phyloP scores from a whole-genome alignment of 768 basidiomycete species.

The Boletus rubescentipes region DNA sequence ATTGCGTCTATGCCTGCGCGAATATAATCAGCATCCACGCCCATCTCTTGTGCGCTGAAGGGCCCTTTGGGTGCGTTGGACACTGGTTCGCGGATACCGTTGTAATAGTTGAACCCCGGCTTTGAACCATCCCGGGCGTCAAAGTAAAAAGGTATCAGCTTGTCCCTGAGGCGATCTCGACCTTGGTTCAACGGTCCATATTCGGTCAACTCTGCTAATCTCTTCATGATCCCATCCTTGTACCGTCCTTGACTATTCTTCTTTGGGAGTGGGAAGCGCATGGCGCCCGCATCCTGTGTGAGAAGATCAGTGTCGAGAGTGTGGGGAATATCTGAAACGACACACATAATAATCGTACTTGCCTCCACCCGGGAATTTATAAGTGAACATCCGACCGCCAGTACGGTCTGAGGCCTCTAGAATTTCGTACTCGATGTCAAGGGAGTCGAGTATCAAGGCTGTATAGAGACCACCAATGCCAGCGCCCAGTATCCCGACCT shows the following conservation, averaged over 20 bases:
- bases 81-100: constrained; percentile 2
- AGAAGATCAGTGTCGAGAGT: neutral
- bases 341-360: constrained; percentile 37
- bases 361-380: constrained; percentile 35
- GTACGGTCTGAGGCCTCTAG: constrained; percentile 40
- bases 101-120: constrained; percentile 8
- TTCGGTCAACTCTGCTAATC: constrained; percentile 31
- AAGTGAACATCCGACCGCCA: constrained; percentile 46
- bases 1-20: constrained; percentile 20
- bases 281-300: constrained; percentile 37
- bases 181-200: constrained; percentile 26
- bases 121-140: constrained; percentile 9
- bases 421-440: constrained; percentile 45
- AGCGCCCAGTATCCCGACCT: constrained; percentile 23
- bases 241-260: constrained; percentile 12
- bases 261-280: constrained; percentile 33
- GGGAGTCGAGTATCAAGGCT: constrained; percentile 44
- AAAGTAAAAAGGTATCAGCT: constrained; percentile 22
- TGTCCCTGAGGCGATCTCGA: constrained; percentile 13
- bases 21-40: constrained; percentile 7
- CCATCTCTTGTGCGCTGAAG: constrained; percentile 10
- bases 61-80: neutral
- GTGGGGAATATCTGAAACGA: too few relatives aligned
- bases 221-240: constrained; percentile 30
- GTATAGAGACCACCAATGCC: constrained; percentile 39